Evolutionary conservation across 2,329 filamentous ascomycete genomes (phyloP).

Genomic region (Alternaria metachromatica): DNA sequence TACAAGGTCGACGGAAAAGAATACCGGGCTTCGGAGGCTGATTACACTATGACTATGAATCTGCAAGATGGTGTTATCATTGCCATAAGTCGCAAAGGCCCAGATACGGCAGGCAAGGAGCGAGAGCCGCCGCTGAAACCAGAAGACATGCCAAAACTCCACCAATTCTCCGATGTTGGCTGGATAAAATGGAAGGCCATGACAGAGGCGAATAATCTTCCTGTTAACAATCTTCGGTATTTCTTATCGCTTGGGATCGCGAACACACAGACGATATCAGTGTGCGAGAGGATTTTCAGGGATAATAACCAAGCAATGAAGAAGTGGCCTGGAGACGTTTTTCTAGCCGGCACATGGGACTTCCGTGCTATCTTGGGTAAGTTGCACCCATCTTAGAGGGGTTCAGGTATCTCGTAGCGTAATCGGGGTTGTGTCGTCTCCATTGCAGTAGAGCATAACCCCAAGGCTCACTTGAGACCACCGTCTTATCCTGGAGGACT

Average conservation of each 20-base stretch:
- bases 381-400: not conserved
- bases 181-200: conserved; percentile 22
- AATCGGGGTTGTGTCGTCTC: not conserved
- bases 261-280: conserved; percentile 19
- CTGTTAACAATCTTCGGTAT: conserved; percentile 19
- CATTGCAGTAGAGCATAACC: not conserved
- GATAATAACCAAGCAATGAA: conserved; percentile 10
- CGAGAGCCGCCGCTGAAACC: conserved; percentile 13
- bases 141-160: conserved; percentile 16
- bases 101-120: conserved; percentile 12
- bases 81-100: conserved; percentile 18
- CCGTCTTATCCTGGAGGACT: not conserved
- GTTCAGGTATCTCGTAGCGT: not conserved
- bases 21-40: conserved; percentile 22
- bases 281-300: conserved; percentile 16
- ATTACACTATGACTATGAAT: conserved; percentile 22
- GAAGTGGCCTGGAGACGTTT: conserved; percentile 24
- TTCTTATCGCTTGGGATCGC: conserved; percentile 22
- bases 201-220: not conserved
- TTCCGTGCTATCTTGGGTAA: conserved; percentile 25
- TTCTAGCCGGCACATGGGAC: conserved; percentile 15
- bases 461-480: not conserved
- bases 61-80: conserved; percentile 25
- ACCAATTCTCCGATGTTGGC: conserved; percentile 26
- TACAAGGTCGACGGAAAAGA: conserved; percentile 12